phyloP scores from a whole-genome alignment of 1,284 basidiomycete genomes.

The Lentinus polychrous region DNA sequence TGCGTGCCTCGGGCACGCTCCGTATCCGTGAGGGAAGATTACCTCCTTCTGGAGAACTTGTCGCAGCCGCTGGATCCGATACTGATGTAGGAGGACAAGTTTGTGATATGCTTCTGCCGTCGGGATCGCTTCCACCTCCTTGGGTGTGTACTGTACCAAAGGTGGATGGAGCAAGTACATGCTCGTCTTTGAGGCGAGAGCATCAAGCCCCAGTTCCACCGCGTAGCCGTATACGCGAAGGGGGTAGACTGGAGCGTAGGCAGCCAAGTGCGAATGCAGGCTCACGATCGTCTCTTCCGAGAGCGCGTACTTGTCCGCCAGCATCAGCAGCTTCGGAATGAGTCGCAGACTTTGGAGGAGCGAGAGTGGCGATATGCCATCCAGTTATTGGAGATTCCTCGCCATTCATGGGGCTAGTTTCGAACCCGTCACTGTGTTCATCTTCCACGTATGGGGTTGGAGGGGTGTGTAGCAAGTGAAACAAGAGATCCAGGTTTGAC shows the following conservation, averaged over 20 bases:
- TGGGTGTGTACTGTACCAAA: constrained; percentile 42
- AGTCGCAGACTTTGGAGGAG: constrained; percentile 27
- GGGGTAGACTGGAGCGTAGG: constrained; percentile 42
- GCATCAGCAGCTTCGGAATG: constrained; percentile 45
- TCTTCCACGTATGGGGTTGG: constrained; percentile 18
- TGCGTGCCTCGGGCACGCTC: constrained; percentile 44
- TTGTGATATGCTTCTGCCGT: constrained; percentile 53
- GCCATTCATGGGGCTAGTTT: not conserved
- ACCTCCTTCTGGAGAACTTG: constrained; percentile 45
- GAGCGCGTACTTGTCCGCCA: constrained; percentile 61
- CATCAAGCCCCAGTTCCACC: constrained; percentile 30
- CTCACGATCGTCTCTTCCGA: constrained; percentile 32
- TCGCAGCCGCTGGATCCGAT: constrained; percentile 43
- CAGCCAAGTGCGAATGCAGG: constrained; percentile 46
- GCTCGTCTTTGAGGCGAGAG: constrained; percentile 47
- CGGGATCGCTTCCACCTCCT: constrained; percentile 47
- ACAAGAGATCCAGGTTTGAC: constrained; percentile 37
- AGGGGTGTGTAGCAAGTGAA: constrained; percentile 46
- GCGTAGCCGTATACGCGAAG: constrained; percentile 55
- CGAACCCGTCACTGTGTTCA: not conserved
- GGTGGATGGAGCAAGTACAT: constrained; percentile 45
- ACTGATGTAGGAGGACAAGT: constrained; percentile 47
- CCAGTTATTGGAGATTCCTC: not conserved
- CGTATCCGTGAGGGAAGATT: constrained; percentile 65
- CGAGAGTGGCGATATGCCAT: not conserved